Percentiles rank a stretch among this genome's conserved stretches.
phyloP scores from a whole-genome alignment of 2,329 filamentous ascomycete species.

The Trichoderma brevicompactum region DNA sequence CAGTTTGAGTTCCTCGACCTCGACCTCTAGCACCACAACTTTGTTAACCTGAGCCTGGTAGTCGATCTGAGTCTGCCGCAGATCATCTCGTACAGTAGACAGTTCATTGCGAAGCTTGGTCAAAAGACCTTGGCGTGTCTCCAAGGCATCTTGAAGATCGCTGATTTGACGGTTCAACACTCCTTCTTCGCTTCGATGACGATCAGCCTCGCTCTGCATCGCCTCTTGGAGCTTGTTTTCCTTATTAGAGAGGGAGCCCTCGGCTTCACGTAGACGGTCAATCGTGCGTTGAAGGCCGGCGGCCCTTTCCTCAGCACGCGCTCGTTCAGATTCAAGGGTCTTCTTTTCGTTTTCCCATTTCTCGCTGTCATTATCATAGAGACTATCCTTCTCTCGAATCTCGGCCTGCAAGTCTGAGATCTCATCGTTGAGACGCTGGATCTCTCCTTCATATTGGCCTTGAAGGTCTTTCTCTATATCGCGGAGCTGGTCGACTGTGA shows the following conservation, averaged over 20 bases:
- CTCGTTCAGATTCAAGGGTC: constrained; percentile 66
- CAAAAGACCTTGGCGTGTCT: constrained; percentile 66
- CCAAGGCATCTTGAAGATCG: constrained; percentile 72
- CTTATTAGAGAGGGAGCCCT: constrained; percentile 69
- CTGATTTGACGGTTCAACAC: constrained; percentile 74
- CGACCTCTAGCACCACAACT: constrained; percentile 71
- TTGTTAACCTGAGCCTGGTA: constrained; percentile 67
- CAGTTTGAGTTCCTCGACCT: constrained; percentile 74
- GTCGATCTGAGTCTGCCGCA: constrained; percentile 69
- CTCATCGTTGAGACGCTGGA: too few species aligned
- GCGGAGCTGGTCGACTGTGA: too few species aligned
- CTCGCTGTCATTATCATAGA: constrained; percentile 51
- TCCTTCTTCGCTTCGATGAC: constrained; percentile 73
- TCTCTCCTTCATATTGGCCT: too few species aligned
- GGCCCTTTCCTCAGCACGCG: constrained; percentile 69
- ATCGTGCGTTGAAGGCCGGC: constrained; percentile 71
- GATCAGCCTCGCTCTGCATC: constrained; percentile 71
- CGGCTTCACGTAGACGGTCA: constrained; percentile 68
- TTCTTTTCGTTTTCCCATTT: constrained; percentile 70
- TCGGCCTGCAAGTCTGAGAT: too few species aligned
- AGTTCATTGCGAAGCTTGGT: constrained; percentile 70
- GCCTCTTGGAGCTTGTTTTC: constrained; percentile 70
- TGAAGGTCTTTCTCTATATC: too few species aligned
- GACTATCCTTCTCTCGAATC: too few species aligned
- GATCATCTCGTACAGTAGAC: constrained; percentile 67